Evolutionary conservation across 441 rosid genomes (phyloP).

Genomic region (Pelargonium myrrhifolium): DNA sequence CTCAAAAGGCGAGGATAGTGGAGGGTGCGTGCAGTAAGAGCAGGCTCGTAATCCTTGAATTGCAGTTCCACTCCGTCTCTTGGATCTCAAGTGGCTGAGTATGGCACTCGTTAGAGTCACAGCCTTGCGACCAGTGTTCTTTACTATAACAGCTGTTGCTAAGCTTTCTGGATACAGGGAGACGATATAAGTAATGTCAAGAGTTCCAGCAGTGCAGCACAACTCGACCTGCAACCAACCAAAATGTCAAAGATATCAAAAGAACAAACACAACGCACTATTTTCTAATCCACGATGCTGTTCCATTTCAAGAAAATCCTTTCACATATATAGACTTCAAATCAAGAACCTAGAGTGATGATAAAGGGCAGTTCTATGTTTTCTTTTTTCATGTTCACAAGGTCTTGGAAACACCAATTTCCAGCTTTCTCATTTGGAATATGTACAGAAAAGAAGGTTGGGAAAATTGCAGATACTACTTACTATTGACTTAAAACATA

Average conservation of each 20-base stretch:
- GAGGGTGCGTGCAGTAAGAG: constrained; percentile 61
- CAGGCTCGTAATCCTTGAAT: constrained; percentile 64
- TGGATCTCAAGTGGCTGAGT: constrained; percentile 65
- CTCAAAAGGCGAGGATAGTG: constrained; percentile 71
- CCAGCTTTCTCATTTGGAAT: too few relatives aligned
- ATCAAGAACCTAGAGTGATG: not conserved
- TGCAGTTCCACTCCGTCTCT: constrained; percentile 47
- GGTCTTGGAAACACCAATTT: not conserved
- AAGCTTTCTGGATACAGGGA: constrained; percentile 67
- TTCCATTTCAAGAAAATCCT: not conserved
- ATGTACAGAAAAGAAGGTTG: too few relatives aligned
- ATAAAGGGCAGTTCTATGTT: too few relatives aligned
- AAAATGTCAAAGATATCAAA: constrained; percentile 2
- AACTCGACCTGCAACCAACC: constrained; percentile 55
- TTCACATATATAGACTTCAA: not conserved
- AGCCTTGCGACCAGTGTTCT: constrained; percentile 69
- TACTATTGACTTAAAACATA: too few relatives aligned
- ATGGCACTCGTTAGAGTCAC: constrained; percentile 61
- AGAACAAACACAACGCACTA: too few relatives aligned
- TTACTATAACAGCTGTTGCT: constrained; percentile 68
- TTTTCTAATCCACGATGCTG: too few relatives aligned
- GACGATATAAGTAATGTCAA: constrained; percentile 57
- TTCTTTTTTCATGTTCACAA: not conserved
- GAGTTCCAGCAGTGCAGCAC: constrained; percentile 49
- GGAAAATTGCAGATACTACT: too few relatives aligned